Evolutionary conservation across 2,329 filamentous ascomycete species (phyloP).

Genomic region (Penicillium palitans): DNA sequence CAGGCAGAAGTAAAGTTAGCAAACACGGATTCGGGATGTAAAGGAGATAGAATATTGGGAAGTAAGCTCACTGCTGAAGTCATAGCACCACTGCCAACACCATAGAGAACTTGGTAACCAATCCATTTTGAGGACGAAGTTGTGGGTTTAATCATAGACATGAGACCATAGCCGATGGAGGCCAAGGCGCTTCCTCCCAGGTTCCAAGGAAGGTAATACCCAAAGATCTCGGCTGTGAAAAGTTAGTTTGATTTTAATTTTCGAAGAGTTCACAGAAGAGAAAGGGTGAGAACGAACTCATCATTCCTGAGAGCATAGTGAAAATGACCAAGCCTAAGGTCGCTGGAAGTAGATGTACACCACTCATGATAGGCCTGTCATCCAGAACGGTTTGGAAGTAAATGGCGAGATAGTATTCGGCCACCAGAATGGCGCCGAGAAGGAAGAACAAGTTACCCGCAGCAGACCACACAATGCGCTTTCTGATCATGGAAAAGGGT

Average conservation of each 20-base stretch:
- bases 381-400: constrained; percentile 48
- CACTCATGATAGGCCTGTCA: constrained; percentile 24
- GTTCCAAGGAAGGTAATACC: constrained; percentile 17
- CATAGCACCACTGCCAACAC: constrained; percentile 25
- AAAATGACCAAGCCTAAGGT: neutral
- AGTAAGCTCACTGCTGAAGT: constrained; percentile 7
- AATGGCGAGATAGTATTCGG: constrained; percentile 48
- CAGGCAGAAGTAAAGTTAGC: constrained; percentile 12
- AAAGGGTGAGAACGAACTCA: neutral
- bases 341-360: constrained; percentile 25
- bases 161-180: constrained; percentile 22
- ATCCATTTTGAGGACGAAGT: constrained; percentile 28
- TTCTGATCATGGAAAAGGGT: constrained; percentile 36
- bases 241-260: neutral
- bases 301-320: constrained; percentile 5
- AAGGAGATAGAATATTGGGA: neutral
- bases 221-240: neutral
- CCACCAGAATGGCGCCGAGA: constrained; percentile 27
- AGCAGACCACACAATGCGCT: constrained; percentile 35
- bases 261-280: no score
- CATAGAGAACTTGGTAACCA: constrained; percentile 35
- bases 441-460: constrained; percentile 2
- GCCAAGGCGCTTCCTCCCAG: constrained; percentile 1
- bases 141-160: constrained; percentile 17
- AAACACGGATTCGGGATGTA: neutral